Evolutionary conservation across 352 stramenopile species (phyloP), one percentile per base, ranked within the genome.

Genomic region (Phytopythium cucurbitacearum): DNA sequence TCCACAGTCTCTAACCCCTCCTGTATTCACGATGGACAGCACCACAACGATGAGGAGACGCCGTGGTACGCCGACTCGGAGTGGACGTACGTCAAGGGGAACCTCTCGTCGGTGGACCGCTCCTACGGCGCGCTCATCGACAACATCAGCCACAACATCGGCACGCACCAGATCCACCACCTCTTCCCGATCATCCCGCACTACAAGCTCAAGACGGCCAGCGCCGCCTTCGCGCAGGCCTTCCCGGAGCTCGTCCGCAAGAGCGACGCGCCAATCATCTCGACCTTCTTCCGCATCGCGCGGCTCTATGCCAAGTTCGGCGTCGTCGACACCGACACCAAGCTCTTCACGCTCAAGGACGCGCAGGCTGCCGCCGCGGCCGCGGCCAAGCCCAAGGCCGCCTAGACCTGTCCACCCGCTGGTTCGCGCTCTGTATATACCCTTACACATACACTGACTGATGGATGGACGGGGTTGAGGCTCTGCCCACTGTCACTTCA

Each of bases 81-180:
- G 55, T 93, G 82, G 83, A 89, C 76, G 37, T 93, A 90, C 60
- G 80, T 91, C 56, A 87, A 89, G 70, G 80, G 83, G 51, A 90
- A 91, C 63, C 65, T 93, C 16, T 89, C 76, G 63, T 86, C 72
- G 32, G 78, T 93, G 15, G 82, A 93, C 67, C 83, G 83, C 51
- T 81, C 76, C 32, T 93, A 91, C 67, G 83, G 83, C 47, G 65
- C 66, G 55, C 49, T 93, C 50, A 80, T 93, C 42, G 79, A 93
- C 67, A 86, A 93, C 69, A 32, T 91, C 58, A 89, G 76, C 74
- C 80, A 93, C 73, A 86, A 93, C 79, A 93, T 93, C 53, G 82
- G 82, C 60, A 90, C 80, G 64, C 83, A 93, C 70, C 80, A 91
- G 67, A 69, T 91, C 51, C 83, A 93, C 67, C 83, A 93, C 73